These are phyloP conservation scores for Sarcomyxa edulis DNA, from an alignment of 768 basidiomycete species.

Conservation along the genomic window DNA sequence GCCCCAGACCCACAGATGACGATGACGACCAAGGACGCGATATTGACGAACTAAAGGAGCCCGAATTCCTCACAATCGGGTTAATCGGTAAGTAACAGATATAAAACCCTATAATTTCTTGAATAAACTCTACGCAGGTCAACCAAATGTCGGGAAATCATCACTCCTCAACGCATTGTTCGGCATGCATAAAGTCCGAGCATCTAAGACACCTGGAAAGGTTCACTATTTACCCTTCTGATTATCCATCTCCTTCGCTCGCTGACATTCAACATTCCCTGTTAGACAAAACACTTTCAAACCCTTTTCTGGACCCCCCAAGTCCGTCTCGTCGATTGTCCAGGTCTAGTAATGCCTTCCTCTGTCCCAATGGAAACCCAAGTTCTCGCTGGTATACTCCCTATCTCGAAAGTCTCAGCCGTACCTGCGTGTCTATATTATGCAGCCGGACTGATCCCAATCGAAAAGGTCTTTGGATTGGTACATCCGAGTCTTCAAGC, in stretches of 20 bases:
- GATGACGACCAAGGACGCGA: slow-evolving; percentile 9
- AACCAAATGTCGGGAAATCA: slow-evolving; percentile 96
- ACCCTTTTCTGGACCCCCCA: slow-evolving; percentile 86
- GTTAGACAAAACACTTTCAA: slow-evolving; percentile 90
- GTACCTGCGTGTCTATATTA: slow-evolving; percentile 80
- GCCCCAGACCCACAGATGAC: slow-evolving; percentile 19
- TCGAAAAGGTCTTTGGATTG: slow-evolving; percentile 68
- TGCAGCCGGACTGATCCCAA: slow-evolving; percentile 61
- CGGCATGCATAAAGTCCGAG: slow-evolving; percentile 69
- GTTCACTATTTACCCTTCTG: slow-evolving; percentile 28
- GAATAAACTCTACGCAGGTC: slow-evolving; percentile 50
- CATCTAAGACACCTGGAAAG: slow-evolving; percentile 86
- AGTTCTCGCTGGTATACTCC: slow-evolving; percentile 65
- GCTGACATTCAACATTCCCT: not conserved
- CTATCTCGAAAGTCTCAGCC: slow-evolving; percentile 81
- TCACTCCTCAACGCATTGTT: slow-evolving; percentile 90
- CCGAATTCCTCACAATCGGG: slow-evolving; percentile 71
- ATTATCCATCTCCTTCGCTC: not conserved
- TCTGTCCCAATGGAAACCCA: slow-evolving; percentile 80
- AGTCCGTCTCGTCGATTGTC: slow-evolving; percentile 91
- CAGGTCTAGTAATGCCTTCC: slow-evolving; percentile 89
- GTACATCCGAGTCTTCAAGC: slow-evolving; percentile 39
- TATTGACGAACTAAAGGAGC: too few relatives aligned
- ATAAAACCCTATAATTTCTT: slow-evolving; percentile 2
- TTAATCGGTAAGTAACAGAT: slow-evolving; percentile 52